Evolutionary conservation across 495 filamentous ascomycete genomes (phyloP).

Genomic region (Hypomontagnella monticulosa): DNA sequence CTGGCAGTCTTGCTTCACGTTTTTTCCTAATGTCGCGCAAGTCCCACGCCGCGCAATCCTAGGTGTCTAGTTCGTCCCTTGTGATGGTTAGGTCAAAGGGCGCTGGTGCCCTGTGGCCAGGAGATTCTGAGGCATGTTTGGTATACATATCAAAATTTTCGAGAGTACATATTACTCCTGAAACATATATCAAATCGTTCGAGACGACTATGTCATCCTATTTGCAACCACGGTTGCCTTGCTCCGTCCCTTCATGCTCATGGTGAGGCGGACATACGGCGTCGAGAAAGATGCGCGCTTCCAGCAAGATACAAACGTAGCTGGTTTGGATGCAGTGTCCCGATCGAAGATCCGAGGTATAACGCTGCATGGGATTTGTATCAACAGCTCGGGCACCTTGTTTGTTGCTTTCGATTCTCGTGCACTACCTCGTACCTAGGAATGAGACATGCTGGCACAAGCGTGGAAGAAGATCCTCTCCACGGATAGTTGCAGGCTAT

Average conservation of each 20-base stretch:
- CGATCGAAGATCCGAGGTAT: slow-evolving; percentile 30
- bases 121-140: slow-evolving; percentile 2
- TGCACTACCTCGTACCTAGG: slow-evolving; percentile 29
- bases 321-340: slow-evolving; percentile 34
- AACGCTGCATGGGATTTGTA: slow-evolving; percentile 16
- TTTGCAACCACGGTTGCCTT: slow-evolving; percentile 5
- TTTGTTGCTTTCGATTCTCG: slow-evolving; percentile 36
- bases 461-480: slow-evolving; percentile 20
- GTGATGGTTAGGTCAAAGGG: slow-evolving; percentile 3
- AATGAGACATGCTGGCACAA: slow-evolving; percentile 35
- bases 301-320: slow-evolving; percentile 7
- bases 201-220: slow-evolving; percentile 14
- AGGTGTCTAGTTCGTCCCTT: slow-evolving; percentile 17
- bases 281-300: not conserved
- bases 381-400: slow-evolving; percentile 14
- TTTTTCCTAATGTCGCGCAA: slow-evolving; percentile 21
- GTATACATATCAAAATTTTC: slow-evolving; percentile 1
- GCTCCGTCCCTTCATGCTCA: not conserved
- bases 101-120: not conserved
- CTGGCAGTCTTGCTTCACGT: slow-evolving; percentile 23
- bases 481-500: slow-evolving; percentile 35
- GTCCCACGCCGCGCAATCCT: slow-evolving; percentile 15
- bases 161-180: slow-evolving; percentile 24
- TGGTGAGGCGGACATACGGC: slow-evolving; percentile 1
- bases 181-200: slow-evolving; percentile 22